Percentiles rank a stretch among this genome's conserved stretches.
phyloP scores from a whole-genome alignment of 192 early-diverging fungal genomes.

The Coemansia sp. region DNA sequence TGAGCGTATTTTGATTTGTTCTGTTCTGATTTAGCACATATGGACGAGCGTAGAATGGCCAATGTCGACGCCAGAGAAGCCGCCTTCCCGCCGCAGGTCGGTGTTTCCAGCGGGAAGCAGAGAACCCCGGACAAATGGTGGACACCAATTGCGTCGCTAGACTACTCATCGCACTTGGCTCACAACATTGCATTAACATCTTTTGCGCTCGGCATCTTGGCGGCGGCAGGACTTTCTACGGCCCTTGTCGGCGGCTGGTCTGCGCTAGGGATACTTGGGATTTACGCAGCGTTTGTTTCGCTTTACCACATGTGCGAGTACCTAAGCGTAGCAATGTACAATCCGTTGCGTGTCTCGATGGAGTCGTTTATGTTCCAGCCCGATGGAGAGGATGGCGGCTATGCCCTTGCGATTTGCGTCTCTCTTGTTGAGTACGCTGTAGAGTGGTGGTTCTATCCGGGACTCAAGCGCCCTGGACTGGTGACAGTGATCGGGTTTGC shows the following conservation, averaged over 20 bases:
- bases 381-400: slow-evolving; percentile 25
- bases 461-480: slow-evolving; percentile 8
- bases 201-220: slow-evolving; percentile 64
- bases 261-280: slow-evolving; percentile 56
- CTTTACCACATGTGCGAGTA: slow-evolving; percentile 89
- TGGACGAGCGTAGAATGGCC: not conserved
- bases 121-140: slow-evolving; percentile 27
- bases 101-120: slow-evolving; percentile 13
- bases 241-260: slow-evolving; percentile 30
- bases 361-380: slow-evolving; percentile 55
- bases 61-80: not conserved
- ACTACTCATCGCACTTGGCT: slow-evolving; percentile 66
- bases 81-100: slow-evolving; percentile 22
- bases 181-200: slow-evolving; percentile 82
- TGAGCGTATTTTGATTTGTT: slow-evolving; percentile 30
- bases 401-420: slow-evolving; percentile 21
- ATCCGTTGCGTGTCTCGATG: slow-evolving; percentile 64
- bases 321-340: slow-evolving; percentile 78
- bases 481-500: slow-evolving; percentile 58
- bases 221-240: slow-evolving; percentile 57
- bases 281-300: slow-evolving; percentile 65
- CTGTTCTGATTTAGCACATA: not conserved
- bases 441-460: slow-evolving; percentile 59
- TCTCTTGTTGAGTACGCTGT: slow-evolving; percentile 57
- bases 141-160: slow-evolving; percentile 55